Conservation (phyloP, 331 rosid species). For the Pyrus hybrid region DNA sequence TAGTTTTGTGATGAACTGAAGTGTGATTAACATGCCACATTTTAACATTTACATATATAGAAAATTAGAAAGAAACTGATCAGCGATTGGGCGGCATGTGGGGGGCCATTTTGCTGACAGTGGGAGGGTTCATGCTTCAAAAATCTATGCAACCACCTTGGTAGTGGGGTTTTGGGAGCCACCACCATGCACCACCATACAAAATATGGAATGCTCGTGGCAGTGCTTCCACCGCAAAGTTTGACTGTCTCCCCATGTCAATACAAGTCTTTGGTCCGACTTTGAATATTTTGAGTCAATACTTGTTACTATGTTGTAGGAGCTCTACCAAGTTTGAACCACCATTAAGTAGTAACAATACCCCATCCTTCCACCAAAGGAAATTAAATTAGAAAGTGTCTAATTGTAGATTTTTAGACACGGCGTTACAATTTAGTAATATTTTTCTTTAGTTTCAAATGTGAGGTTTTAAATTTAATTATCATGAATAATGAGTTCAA, state of each 20-base stretch:
- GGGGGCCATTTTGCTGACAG: not conserved
- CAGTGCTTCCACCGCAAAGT: constrained; percentile 16
- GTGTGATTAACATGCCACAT: constrained; percentile 1
- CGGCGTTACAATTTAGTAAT: too few species aligned
- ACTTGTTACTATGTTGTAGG: too few species aligned
- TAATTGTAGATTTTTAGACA: too few species aligned
- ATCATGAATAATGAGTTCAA: too few species aligned
- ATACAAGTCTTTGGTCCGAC: not conserved
- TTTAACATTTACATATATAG: not conserved
- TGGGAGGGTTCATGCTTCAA: not conserved
- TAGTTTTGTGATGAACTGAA: not conserved
- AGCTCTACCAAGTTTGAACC: too few species aligned
- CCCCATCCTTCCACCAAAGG: too few species aligned
- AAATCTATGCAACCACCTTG: not conserved
- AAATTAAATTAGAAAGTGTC: too few species aligned
- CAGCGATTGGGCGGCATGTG: constrained; percentile 16
- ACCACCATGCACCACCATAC: not conserved
- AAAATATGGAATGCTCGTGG: not conserved
- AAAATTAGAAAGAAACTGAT: not conserved
- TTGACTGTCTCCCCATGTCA: constrained; percentile 1
- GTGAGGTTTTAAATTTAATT: too few species aligned
- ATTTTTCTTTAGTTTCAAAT: too few species aligned
- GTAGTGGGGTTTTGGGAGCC: constrained; percentile 4
- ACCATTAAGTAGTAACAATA: too few species aligned
- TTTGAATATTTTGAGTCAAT: too few species aligned